Evolutionary conservation across 2,329 filamentous ascomycete genomes (phyloP).

Genomic region (Calycina marina): DNA sequence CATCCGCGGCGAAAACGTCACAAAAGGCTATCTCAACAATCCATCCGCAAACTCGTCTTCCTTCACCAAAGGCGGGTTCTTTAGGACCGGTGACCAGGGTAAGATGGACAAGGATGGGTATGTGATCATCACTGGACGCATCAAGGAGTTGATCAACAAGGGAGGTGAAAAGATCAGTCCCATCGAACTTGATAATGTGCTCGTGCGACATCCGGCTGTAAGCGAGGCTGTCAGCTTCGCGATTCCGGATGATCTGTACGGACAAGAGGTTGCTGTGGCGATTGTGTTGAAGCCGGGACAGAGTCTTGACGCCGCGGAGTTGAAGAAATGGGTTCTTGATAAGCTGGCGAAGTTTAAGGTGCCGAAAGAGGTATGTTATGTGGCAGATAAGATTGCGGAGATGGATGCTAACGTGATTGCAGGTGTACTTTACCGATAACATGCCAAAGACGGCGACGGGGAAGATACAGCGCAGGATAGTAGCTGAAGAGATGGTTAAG

Average conservation of each 20-base stretch:
- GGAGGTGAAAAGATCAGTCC: slow-evolving; percentile 82
- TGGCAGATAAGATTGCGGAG: background rate
- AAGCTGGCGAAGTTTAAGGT: slow-evolving; percentile 73
- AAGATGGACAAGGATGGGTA: slow-evolving; percentile 70
- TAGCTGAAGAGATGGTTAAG: slow-evolving; percentile 75
- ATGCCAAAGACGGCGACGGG: slow-evolving; percentile 92
- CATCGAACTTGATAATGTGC: slow-evolving; percentile 73
- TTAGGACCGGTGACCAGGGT: slow-evolving; percentile 79
- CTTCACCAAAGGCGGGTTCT: slow-evolving; percentile 65
- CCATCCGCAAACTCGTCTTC: slow-evolving; percentile 57
- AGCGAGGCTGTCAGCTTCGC: slow-evolving; percentile 74
- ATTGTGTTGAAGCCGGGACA: slow-evolving; percentile 56
- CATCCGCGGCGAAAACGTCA: slow-evolving; percentile 71
- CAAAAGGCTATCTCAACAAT: slow-evolving; percentile 77
- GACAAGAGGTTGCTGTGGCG: slow-evolving; percentile 67
- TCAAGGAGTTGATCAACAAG: slow-evolving; percentile 88
- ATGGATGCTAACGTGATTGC: background rate
- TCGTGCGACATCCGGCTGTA: slow-evolving; percentile 58
- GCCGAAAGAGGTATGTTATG: slow-evolving; percentile 59
- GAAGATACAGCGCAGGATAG: slow-evolving; percentile 73
- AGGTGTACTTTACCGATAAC: slow-evolving; percentile 67
- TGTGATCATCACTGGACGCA: slow-evolving; percentile 74
- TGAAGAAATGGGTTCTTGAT: slow-evolving; percentile 54
- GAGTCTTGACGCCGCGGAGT: slow-evolving; percentile 38
- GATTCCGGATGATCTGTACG: slow-evolving; percentile 68